These are phyloP conservation scores for Maudiozyma turicensis DNA, from an alignment of 805 yeast genomes.

Conservation along the genomic window DNA sequence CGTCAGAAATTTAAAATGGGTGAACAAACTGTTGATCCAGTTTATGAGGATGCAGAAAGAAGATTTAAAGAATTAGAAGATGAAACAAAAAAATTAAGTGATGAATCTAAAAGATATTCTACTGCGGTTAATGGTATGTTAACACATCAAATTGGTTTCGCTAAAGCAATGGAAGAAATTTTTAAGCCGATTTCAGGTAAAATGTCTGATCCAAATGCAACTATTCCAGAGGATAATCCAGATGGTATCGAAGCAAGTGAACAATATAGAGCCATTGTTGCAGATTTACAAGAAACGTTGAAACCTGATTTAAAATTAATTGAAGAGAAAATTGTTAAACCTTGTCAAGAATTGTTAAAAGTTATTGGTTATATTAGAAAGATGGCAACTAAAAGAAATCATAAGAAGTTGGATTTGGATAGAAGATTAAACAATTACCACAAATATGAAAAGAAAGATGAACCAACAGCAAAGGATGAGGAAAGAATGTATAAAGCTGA, in stretches of 20 bases:
- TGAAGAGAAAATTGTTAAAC: slow-evolving; percentile 79
- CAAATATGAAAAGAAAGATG: slow-evolving; percentile 74
- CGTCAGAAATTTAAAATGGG: slow-evolving; percentile 90
- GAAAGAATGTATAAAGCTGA: slow-evolving; percentile 83
- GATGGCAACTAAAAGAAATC: slow-evolving; percentile 92
- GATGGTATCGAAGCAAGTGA: slow-evolving; percentile 93
- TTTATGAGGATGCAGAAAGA: slow-evolving; percentile 91
- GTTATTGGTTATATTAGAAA: slow-evolving; percentile 78
- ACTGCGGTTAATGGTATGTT: slow-evolving; percentile 90
- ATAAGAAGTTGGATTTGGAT: slow-evolving; percentile 89
- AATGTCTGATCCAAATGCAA: slow-evolving; percentile 77
- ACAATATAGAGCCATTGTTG: slow-evolving; percentile 79
- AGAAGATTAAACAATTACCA: slow-evolving; percentile 61
- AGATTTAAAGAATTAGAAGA: slow-evolving; percentile 85
- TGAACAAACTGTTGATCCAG: slow-evolving; percentile 68
- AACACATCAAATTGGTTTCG: slow-evolving; percentile 85
- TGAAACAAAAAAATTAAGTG: slow-evolving; percentile 82
- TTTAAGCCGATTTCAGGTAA: slow-evolving; percentile 94
- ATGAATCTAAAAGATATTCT: slow-evolving; percentile 84
- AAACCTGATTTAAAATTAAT: slow-evolving; percentile 91
- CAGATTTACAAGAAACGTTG: slow-evolving; percentile 72
- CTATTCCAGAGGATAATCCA: slow-evolving; percentile 88
- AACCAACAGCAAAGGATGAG: slow-evolving; percentile 80
- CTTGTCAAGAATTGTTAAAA: slow-evolving; percentile 82
- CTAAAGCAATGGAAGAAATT: slow-evolving; percentile 91